phyloP scores from a whole-genome alignment of 768 basidiomycete species.

The Collybia sp. region DNA sequence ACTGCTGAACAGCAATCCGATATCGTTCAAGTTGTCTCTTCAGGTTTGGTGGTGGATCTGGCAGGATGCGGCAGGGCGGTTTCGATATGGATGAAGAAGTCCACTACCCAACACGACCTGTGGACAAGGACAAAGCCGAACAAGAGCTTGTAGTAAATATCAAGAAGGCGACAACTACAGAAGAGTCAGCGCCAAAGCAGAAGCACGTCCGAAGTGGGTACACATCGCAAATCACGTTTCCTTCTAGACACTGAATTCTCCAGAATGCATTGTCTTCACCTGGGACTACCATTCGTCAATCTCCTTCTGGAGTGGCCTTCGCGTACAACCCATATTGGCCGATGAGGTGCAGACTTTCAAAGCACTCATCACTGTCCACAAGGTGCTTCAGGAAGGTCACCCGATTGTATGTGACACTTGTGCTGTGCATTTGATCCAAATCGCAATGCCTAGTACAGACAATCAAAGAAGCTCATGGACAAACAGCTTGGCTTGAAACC shows the following conservation, averaged over 20 bases:
- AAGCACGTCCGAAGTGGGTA: conserved; percentile 96
- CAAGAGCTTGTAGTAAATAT: conserved; percentile 91
- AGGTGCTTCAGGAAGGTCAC: conserved; percentile 97
- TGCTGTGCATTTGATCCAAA: not conserved
- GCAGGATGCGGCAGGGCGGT: conserved; percentile 28
- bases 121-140: conserved; percentile 98
- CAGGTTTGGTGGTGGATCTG: conserved; percentile 37
- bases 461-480: conserved; percentile 93
- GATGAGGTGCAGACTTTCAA: conserved; percentile 99
- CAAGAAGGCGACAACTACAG: conserved; percentile 95
- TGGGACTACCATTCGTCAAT: conserved; percentile 99
- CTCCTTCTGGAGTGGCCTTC: conserved; percentile 95
- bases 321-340: conserved; percentile 94
- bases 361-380: conserved; percentile 95
- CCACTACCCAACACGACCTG: conserved; percentile 94
- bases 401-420: conserved; percentile 57
- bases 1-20: not conserved
- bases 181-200: conserved; percentile 97
- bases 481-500: conserved; percentile 97
- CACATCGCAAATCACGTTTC: conserved; percentile 2
- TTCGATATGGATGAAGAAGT: conserved; percentile 80
- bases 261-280: conserved; percentile 98
- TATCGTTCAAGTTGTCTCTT: not conserved
- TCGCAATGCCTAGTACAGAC: conserved; percentile 47
- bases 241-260: conserved; percentile 7